Evolutionary conservation across 306 rosid species (phyloP), one percentile per base, ranked within the genome.

Genomic region (Dalbergia cultrata): DNA sequence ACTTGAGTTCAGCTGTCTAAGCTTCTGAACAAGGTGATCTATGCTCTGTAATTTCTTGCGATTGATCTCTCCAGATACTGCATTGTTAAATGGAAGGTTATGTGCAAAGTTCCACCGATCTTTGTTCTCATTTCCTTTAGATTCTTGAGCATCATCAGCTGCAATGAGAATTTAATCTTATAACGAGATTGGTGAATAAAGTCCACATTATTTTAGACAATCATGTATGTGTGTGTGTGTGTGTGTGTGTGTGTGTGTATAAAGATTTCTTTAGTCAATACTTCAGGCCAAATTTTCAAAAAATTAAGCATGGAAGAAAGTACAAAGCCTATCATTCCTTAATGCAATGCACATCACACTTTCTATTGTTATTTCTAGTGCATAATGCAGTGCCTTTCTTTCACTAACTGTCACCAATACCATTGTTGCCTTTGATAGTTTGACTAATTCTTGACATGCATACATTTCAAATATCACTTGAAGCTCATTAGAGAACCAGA

Each of bases 1-100:
- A 80, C 63, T 86, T 7, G 92, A 88, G 84, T 95, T 95, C 85
- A 92, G 79, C 79, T 79, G 83, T 67, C 94, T 84, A 59, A 92
- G 94, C 89, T 95, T 91, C 87, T 90, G 91, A 84, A 92, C 97
- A 63, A 95, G 88, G 79, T 91, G 81, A 34, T 90, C 97, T 57
- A 95, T 83, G 91, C 83, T 92, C 76, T 92, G 88, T 70, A 92
- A 49, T 81, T 91, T 91, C 86, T 86, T 88, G 81, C 90, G 90
- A 70, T 83, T 91, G 66, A 95, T 89, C 77, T 90, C 94, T 1
- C 90, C 86, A 8, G 88, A 80, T 39, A 84, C 90, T 0, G 33
- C 21, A 74, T 75, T 74, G 75, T 85, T 86, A 59, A 75, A 84
- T 60, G 82, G 58, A 70, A 78, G 74, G 50, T 73, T 76, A 26